Conservation (phyloP, 1,284 basidiomycete genomes). For the Tylopilus sp. region DNA sequence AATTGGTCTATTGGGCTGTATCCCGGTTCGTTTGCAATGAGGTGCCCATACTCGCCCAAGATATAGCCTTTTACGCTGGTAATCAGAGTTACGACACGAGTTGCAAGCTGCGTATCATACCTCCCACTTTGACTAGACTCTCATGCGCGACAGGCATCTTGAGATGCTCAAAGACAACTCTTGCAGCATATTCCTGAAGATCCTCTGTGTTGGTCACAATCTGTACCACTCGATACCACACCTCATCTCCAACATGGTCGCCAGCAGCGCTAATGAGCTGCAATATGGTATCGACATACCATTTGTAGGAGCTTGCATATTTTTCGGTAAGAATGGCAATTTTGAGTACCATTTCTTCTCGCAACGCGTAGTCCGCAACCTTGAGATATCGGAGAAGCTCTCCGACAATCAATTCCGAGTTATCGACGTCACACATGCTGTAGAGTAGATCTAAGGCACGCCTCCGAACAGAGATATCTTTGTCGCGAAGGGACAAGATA, state of each 20-base stretch:
- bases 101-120: conserved; percentile 38
- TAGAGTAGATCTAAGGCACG: conserved; percentile 94
- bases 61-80: conserved; percentile 67
- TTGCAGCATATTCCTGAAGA: conserved; percentile 90
- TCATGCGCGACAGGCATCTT: conserved; percentile 90
- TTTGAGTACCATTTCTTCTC: conserved; percentile 98
- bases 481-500: conserved; percentile 89
- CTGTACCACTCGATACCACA: conserved; percentile 98
- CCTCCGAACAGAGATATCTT: conserved; percentile 94
- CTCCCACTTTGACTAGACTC: conserved; percentile 95
- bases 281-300: conserved; percentile 96
- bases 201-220: conserved; percentile 99
- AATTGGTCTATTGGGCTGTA: conserved; percentile 96
- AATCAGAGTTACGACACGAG: conserved; percentile 13
- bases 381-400: conserved; percentile 90
- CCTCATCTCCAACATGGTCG: conserved; percentile 97
- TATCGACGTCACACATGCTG: conserved; percentile 97
- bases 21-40: conserved; percentile 92
- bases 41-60: conserved; percentile 94
- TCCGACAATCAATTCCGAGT: conserved; percentile 91
- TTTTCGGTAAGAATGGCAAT: conserved; percentile 98
- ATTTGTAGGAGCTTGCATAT: conserved; percentile 90
- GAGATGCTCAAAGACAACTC: conserved; percentile 89
- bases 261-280: conserved; percentile 94
- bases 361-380: conserved; percentile 90